A percentile compares a stretch with the other conserved stretches of the same genome.
phyloP scores from a whole-genome alignment of 1,139 yeast species.

The Diutina neorugosa region DNA sequence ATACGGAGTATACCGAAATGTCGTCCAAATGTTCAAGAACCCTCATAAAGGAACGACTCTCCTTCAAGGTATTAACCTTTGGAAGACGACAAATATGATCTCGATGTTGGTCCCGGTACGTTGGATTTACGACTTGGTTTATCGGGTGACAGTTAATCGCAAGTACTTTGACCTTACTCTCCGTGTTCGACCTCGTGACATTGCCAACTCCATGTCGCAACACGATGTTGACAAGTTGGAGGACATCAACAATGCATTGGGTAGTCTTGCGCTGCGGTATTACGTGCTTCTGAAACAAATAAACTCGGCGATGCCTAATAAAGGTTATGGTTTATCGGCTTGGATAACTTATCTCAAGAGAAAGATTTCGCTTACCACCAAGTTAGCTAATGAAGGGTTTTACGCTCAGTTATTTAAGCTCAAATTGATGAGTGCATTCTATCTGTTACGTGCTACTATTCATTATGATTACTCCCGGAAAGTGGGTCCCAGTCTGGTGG shows the following conservation, averaged over 20 bases:
- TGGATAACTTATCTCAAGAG: constrained; percentile 8
- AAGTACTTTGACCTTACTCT: constrained; percentile 14
- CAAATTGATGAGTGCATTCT: constrained; percentile 8
- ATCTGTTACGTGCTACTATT: constrained; percentile 22
- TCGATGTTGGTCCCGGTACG: constrained; percentile 8
- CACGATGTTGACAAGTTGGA: constrained; percentile 18
- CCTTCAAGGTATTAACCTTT: constrained; percentile 17
- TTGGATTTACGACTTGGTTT: constrained; percentile 9
- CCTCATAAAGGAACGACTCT: constrained; percentile 5
- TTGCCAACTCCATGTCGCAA: constrained; percentile 21
- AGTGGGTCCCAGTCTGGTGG: constrained; percentile 15
- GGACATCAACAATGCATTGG: constrained; percentile 1
- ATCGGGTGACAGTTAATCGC: constrained; percentile 8
- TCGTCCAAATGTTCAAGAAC: neutral
- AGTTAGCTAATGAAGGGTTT: constrained; percentile 6
- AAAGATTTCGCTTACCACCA: constrained; percentile 4
- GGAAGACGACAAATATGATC: constrained; percentile 22
- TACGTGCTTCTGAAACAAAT: neutral
- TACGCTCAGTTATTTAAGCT: constrained; percentile 9
- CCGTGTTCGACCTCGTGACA: constrained; percentile 21
- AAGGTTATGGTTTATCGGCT: constrained; percentile 8
- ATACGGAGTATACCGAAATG: constrained; percentile 11
- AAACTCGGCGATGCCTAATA: neutral
- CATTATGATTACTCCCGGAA: constrained; percentile 23
- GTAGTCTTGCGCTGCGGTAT: neutral